These are phyloP conservation scores for Oxytropis ochrocephala DNA, from an alignment of 306 rosid genomes.

Conservation along the genomic window DNA sequence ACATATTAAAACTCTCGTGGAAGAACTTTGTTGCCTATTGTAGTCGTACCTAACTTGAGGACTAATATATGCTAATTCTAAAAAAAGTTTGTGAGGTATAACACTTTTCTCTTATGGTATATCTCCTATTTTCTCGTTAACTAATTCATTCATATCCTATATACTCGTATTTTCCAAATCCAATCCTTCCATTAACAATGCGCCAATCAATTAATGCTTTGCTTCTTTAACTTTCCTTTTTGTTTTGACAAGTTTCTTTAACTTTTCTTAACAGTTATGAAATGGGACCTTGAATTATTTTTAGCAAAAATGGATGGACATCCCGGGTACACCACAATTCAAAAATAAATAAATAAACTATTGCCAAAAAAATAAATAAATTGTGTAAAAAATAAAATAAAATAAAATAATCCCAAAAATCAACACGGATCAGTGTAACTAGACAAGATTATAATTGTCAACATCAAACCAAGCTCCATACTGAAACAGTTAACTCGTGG, in stretches of 20 bases:
- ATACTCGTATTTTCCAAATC: neutral
- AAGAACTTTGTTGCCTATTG: too few species aligned
- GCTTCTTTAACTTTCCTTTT: neutral
- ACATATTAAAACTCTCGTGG: too few species aligned
- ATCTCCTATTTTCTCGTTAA: neutral
- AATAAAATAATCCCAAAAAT: slow-evolving; percentile 15
- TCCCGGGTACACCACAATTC: slow-evolving; percentile 10
- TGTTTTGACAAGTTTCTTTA: too few species aligned
- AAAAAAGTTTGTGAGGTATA: too few species aligned
- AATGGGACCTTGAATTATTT: slow-evolving; percentile 31
- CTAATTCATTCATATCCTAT: neutral
- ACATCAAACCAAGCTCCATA: slow-evolving; percentile 26
- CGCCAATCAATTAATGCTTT: neutral
- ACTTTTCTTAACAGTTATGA: neutral
- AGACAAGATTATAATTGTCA: slow-evolving; percentile 27
- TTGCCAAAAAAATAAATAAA: too few species aligned
- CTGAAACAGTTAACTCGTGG: slow-evolving; percentile 26
- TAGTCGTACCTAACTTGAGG: too few species aligned
- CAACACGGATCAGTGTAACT: slow-evolving; percentile 10
- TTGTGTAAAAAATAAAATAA: neutral
- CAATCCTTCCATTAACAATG: neutral
- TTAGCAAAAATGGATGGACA: slow-evolving; percentile 7
- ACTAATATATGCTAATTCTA: too few species aligned
- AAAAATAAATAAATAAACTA: too few species aligned
- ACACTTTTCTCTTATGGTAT: too few species aligned